These are phyloP conservation scores for Schizochytrium sp. DNA, from an alignment of 108 stramenopile genomes.

Conservation along the genomic window DNA sequence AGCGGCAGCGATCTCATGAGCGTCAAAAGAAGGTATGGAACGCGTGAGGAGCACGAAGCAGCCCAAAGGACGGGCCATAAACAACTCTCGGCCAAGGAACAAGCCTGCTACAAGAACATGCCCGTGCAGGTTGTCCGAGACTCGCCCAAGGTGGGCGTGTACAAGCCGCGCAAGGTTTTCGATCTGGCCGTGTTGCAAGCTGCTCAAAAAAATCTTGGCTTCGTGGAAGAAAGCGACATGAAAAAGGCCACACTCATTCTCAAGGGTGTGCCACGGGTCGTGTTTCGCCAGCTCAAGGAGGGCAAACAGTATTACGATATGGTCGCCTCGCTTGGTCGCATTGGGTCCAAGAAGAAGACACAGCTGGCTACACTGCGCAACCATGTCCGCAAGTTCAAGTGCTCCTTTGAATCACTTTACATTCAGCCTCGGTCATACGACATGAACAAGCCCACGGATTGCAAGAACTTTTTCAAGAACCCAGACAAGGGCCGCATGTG, in stretches of 20 bases:
- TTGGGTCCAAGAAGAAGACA: conserved; percentile 11
- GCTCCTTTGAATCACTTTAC: background rate
- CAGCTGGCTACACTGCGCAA: conserved; percentile 8
- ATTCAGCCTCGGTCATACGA: background rate
- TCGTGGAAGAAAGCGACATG: background rate
- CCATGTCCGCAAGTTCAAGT: conserved; percentile 10
- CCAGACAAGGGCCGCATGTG: background rate
- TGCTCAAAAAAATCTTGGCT: background rate
- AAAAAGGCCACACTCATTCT: conserved; percentile 13
- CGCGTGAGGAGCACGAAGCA: background rate
- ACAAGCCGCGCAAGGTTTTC: conserved; percentile 6
- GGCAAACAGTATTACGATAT: conserved; percentile 16
- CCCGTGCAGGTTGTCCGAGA: background rate
- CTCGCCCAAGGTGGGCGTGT: background rate
- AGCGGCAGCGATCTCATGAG: background rate
- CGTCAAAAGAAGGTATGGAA: background rate
- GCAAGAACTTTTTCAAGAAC: background rate
- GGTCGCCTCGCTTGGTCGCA: background rate
- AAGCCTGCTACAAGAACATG: conserved; percentile 16
- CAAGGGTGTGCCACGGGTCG: background rate
- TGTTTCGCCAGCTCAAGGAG: conserved; percentile 10
- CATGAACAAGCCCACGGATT: conserved; percentile 1
- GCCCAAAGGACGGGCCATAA: background rate
- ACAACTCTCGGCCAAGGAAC: background rate
- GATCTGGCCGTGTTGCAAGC: background rate